phyloP scores from a whole-genome alignment of 345 rosid species.

The Hibiscus mutabilis region DNA sequence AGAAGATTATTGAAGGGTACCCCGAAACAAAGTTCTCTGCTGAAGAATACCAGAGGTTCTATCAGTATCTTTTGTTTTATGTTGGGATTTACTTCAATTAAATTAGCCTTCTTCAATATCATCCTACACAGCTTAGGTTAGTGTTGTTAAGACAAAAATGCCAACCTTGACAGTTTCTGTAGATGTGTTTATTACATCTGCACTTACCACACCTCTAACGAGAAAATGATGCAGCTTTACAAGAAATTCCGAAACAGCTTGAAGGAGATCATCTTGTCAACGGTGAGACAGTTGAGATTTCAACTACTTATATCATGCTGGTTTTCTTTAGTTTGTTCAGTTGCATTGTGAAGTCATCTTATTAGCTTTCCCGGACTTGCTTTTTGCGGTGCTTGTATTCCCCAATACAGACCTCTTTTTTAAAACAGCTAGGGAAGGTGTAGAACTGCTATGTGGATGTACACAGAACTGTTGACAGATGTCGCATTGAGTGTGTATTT shows the following conservation, averaged over 20 bases:
- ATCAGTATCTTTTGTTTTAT: conserved; percentile 23
- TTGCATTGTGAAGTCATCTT: background rate
- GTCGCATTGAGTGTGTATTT: background rate
- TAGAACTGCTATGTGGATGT: background rate
- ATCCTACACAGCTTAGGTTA: background rate
- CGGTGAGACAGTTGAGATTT: conserved; percentile 9
- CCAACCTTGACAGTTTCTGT: conserved; percentile 11
- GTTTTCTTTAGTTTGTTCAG: background rate
- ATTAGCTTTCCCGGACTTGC: background rate
- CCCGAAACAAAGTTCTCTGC: conserved; percentile 21
- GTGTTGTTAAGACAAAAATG: background rate
- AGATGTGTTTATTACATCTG: conserved; percentile 26
- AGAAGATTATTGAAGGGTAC: conserved; percentile 23
- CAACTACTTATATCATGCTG: background rate
- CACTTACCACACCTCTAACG: conserved; percentile 11
- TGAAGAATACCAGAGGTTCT: conserved; percentile 20
- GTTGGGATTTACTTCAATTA: background rate
- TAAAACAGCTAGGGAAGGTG: background rate
- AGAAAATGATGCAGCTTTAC: conserved; percentile 15
- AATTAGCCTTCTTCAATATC: background rate
- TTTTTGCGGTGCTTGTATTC: background rate
- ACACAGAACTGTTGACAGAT: background rate
- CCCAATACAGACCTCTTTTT: background rate
- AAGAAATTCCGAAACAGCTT: conserved; percentile 17
- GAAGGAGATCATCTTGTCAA: conserved; percentile 22